Percentiles rank a stretch among this genome's conserved stretches.
Evolutionary conservation across 352 stramenopile genomes (phyloP).

Genomic region (Phytopythium delawarense): DNA sequence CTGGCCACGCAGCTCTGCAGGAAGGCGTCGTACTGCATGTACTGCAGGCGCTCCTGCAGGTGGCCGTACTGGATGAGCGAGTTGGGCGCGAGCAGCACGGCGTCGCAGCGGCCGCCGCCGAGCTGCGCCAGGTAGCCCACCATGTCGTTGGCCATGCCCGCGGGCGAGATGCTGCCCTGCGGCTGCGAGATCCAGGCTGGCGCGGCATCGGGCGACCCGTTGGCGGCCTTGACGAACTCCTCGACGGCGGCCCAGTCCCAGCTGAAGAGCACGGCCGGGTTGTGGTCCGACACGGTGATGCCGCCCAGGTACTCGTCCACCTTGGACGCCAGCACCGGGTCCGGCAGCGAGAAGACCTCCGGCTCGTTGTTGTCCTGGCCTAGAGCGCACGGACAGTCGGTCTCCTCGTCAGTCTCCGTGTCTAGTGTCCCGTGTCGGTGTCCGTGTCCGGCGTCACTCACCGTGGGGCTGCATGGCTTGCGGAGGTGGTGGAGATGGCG

Average conservation of each 20-base stretch:
- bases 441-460: slow-evolving; percentile 6
- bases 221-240: slow-evolving; percentile 32
- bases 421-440: background rate
- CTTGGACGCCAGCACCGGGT: slow-evolving; percentile 25
- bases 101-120: slow-evolving; percentile 27
- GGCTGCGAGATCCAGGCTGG: slow-evolving; percentile 33
- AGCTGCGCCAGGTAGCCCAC: slow-evolving; percentile 36
- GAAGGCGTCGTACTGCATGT: slow-evolving; percentile 46
- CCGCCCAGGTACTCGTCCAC: slow-evolving; percentile 26
- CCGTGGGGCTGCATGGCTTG: slow-evolving; percentile 26
- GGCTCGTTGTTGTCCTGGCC: slow-evolving; percentile 12
- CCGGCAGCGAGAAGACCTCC: slow-evolving; percentile 15
- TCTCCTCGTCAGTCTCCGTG: background rate
- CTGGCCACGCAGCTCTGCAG: slow-evolving; percentile 35
- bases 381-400: background rate
- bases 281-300: slow-evolving; percentile 34
- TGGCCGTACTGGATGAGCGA: slow-evolving; percentile 44
- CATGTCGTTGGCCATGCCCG: slow-evolving; percentile 29
- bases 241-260: slow-evolving; percentile 31
- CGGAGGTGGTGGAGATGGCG: background rate
- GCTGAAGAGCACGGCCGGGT: slow-evolving; percentile 33
- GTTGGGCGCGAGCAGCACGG: slow-evolving; percentile 35
- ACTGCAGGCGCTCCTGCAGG: slow-evolving; percentile 35
- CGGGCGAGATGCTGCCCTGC: slow-evolving; percentile 28
- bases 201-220: slow-evolving; percentile 18